A percentile compares a stretch with the other conserved stretches of the same genome.
Evolutionary conservation across 768 basidiomycete genomes (phyloP).

Genomic region (Phylloporus sp.): DNA sequence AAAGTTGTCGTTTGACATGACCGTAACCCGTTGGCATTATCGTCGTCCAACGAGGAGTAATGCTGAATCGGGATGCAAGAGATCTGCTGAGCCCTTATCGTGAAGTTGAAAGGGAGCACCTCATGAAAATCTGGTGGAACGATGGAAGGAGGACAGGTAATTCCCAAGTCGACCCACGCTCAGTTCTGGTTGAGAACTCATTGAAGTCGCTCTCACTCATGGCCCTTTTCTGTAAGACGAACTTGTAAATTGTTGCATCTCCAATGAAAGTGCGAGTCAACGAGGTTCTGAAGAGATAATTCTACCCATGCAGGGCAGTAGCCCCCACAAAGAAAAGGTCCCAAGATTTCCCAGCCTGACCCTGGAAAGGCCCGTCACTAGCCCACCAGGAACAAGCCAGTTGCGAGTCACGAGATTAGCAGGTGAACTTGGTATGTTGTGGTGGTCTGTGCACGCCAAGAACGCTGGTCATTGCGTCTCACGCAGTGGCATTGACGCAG

Average conservation of each 20-base stretch:
- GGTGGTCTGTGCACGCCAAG: too few relatives aligned
- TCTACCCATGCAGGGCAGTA: too few relatives aligned
- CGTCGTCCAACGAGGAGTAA: neutral
- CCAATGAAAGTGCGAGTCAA: too few relatives aligned
- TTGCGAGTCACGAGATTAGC: too few relatives aligned
- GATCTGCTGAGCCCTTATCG: slow-evolving; percentile 18
- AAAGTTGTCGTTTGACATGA: slow-evolving; percentile 1
- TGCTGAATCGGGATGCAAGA: neutral
- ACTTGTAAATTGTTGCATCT: too few relatives aligned
- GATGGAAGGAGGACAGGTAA: slow-evolving; percentile 5
- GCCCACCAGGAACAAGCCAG: neutral
- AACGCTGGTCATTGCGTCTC: too few relatives aligned
- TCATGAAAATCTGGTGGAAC: slow-evolving; percentile 27
- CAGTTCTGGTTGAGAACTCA: too few relatives aligned
- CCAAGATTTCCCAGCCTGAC: neutral
- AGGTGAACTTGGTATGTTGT: too few relatives aligned
- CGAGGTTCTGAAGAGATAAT: neutral
- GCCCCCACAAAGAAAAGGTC: neutral
- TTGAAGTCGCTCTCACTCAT: too few relatives aligned
- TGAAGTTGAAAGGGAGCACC: slow-evolving; percentile 6
- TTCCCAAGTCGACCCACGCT: too few relatives aligned
- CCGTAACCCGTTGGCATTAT: neutral
- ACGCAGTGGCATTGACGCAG: too few relatives aligned
- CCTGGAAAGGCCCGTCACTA: neutral
- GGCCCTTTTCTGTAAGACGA: too few relatives aligned